Evolutionary conservation across 805 yeast genomes (phyloP).

Genomic region (Candida nanaspora): DNA sequence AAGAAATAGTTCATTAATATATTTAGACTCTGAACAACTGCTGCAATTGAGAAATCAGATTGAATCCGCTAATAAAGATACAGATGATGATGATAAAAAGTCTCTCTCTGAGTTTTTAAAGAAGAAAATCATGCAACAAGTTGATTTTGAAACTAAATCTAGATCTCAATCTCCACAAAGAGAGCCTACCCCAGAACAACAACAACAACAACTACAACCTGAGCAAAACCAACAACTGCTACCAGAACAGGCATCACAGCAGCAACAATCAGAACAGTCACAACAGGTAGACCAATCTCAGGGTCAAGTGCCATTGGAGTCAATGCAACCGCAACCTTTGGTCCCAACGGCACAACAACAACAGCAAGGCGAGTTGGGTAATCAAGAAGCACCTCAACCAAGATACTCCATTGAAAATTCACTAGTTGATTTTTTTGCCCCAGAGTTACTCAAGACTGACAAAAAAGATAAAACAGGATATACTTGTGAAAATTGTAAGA

Average conservation of each 20-base stretch:
- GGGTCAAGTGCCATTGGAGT: no score
- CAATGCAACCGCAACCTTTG: no score
- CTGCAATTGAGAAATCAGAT: slow-evolving; percentile 20
- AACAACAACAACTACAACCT: slow-evolving; percentile 1
- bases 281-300: no score
- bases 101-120: slow-evolving; percentile 21
- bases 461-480: slow-evolving; percentile 68
- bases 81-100: slow-evolving; percentile 8
- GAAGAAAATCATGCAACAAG: slow-evolving; percentile 20
- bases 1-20: slow-evolving; percentile 20
- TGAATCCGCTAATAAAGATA: slow-evolving; percentile 13
- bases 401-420: slow-evolving; percentile 69
- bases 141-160: slow-evolving; percentile 14
- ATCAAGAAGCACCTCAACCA: slow-evolving; percentile 1
- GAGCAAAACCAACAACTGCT: neutral
- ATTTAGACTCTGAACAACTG: slow-evolving; percentile 21
- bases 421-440: slow-evolving; percentile 72
- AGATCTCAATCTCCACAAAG: slow-evolving; percentile 11
- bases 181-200: neutral
- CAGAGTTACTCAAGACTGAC: slow-evolving; percentile 69
- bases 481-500: slow-evolving; percentile 79
- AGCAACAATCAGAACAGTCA: slow-evolving; percentile 1
- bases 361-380: slow-evolving; percentile 1
- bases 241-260: neutral
- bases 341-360: neutral